Conservation (phyloP, 1,284 basidiomycete genomes). For the Grifola frondosa region DNA sequence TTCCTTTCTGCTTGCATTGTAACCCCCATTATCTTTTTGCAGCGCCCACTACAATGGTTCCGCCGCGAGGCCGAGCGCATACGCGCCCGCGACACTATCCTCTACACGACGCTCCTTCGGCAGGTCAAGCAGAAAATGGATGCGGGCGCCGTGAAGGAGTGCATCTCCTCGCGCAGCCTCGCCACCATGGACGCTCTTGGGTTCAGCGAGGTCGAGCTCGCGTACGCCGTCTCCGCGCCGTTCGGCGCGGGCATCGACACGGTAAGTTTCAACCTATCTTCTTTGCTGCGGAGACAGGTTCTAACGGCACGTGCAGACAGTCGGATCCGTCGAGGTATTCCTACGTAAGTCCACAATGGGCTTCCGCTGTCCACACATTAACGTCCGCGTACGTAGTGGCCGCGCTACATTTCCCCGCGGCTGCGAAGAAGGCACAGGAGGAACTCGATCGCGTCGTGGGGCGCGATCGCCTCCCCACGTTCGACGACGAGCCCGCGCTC, state of each 20-base stretch:
- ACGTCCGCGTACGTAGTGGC: slow-evolving; percentile 33
- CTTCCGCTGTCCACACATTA: too few species aligned
- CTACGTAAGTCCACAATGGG: neutral
- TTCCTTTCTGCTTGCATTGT: neutral
- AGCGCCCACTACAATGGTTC: slow-evolving; percentile 22
- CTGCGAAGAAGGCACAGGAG: slow-evolving; percentile 32
- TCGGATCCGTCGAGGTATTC: neutral
- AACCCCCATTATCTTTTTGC: too few species aligned
- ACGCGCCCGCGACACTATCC: slow-evolving; percentile 2
- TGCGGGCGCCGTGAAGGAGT: slow-evolving; percentile 13
- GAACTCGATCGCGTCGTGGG: slow-evolving; percentile 35
- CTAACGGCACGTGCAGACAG: too few species aligned
- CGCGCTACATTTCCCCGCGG: slow-evolving; percentile 38
- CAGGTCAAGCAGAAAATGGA: slow-evolving; percentile 11
- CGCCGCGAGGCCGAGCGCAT: slow-evolving; percentile 12
- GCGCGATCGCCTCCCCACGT: slow-evolving; percentile 25
- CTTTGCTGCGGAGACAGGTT: too few species aligned
- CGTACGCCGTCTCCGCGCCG: slow-evolving; percentile 18
- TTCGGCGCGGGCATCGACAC: slow-evolving; percentile 24
- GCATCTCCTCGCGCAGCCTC: slow-evolving; percentile 15
- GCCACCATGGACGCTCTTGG: slow-evolving; percentile 5
- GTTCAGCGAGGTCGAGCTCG: slow-evolving; percentile 14
- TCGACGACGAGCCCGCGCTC: slow-evolving; percentile 27
- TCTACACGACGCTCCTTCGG: slow-evolving; percentile 11
- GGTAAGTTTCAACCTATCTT: slow-evolving; percentile 9